Base-by-base conservation (phyloP, 768 basidiomycete species). In the Xerocomus spinulosus region DNA sequence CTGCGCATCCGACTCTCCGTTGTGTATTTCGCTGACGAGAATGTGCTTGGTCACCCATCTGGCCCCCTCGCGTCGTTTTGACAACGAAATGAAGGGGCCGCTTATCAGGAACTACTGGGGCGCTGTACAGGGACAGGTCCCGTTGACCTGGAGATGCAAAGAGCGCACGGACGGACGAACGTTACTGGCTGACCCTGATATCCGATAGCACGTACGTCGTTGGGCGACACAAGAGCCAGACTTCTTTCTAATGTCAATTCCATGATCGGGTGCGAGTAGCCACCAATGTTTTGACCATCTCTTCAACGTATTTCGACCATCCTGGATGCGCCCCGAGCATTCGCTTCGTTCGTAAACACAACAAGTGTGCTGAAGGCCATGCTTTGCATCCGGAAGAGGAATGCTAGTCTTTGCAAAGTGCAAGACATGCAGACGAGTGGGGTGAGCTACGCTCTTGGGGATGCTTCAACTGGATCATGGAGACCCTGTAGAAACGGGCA, bases 121-220 rank as follows among this genome's bases (percentile, higher is more conserved):
- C 40, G 26, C 9, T 51, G 40, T 64, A 57, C 6, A 63, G 44
- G 3, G 20, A 9, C 2, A 68, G 56, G 28, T 63, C 54, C 54
- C 65, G 69, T 70, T 5, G 54, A 57, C 34, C 57, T 51, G 3
- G 57, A 65, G 36, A 68, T 67, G 3, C 70, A 60, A 8, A 75
- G 71, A 1, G 72, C 55, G 52, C 76, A 77, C 3, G 67, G 24
- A 44, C 78, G 76, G 7, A 78, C 63, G 60, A 2, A 75, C 69
- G 5, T 46, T n/a, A 5, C 53, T 53, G 54, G n/a, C 63, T 66
- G 28, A 39, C 26, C 9, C 65, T 63, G 44, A 78, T 73, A 0
- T 41, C n/a, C 52, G 71, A 62, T 3, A 77, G 55, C 12, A 75
- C 58, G 12, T 39, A n/a, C n/a, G n/a, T n/a, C n/a, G n/a, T n/a